Evolutionary conservation across 2,329 filamentous ascomycete genomes (phyloP).

Genomic region (Aspergillus sp.): DNA sequence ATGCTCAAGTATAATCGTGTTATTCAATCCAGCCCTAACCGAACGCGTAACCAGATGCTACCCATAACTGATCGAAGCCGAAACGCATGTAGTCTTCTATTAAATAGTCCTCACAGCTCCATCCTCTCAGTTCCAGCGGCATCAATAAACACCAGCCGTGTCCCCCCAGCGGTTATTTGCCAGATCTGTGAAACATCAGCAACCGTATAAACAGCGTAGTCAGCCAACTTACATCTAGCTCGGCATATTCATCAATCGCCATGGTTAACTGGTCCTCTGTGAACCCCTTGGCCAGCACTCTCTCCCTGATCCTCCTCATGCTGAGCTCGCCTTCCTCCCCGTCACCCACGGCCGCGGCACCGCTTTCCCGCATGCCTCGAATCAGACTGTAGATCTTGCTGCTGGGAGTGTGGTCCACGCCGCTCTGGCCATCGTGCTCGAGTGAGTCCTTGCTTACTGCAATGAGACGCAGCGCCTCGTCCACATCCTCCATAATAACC

Average conservation of each 20-base stretch:
- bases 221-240: constrained; percentile 77
- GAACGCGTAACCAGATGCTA: too few species aligned
- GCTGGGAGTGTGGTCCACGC: constrained; percentile 66
- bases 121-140: neutral
- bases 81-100: neutral
- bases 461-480: constrained; percentile 82
- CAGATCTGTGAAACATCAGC: constrained; percentile 54
- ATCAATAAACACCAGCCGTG: constrained; percentile 60
- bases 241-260: constrained; percentile 80
- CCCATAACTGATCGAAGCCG: too few species aligned
- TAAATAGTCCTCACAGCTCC: constrained; percentile 12
- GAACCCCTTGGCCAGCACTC: constrained; percentile 92
- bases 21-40: too few species aligned
- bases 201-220: neutral
- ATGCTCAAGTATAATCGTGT: neutral
- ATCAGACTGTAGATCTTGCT: constrained; percentile 94
- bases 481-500: constrained; percentile 85
- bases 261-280: constrained; percentile 85
- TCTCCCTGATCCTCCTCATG: constrained; percentile 77
- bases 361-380: constrained; percentile 74
- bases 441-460: constrained; percentile 91
- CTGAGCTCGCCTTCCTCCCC: constrained; percentile 68
- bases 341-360: constrained; percentile 68
- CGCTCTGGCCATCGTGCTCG: constrained; percentile 57
- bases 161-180: constrained; percentile 65